A percentile compares a stretch with the other conserved stretches of the same genome.
phyloP scores from a whole-genome alignment of 371 early-diverging fungal species.

The Haplosporangium sp. region DNA sequence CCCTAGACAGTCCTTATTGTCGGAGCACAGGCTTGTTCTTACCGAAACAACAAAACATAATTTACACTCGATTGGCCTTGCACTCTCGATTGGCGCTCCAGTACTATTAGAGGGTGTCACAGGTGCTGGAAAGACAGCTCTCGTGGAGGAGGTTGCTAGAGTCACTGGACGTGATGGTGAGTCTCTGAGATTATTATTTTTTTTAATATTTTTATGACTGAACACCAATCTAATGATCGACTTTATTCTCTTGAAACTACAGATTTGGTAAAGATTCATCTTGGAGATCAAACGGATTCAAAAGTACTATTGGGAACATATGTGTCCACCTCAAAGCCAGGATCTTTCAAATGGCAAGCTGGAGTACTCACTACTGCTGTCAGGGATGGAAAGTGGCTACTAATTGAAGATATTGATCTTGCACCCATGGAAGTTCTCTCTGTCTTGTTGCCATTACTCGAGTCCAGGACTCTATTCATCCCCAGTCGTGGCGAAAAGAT shows the following conservation, averaged over 20 bases:
- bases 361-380: conserved; percentile 98
- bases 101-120: conserved; percentile 94
- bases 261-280: conserved; percentile 95
- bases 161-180: conserved; percentile 71
- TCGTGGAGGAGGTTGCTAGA: conserved; percentile 92
- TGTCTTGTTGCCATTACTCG: conserved; percentile 94
- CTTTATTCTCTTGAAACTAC: neutral
- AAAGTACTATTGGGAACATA: conserved; percentile 98
- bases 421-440: conserved; percentile 98
- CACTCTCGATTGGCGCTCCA: conserved; percentile 88
- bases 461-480: conserved; percentile 93
- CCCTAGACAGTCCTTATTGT: conserved; percentile 20
- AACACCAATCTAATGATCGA: neutral
- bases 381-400: conserved; percentile 95
- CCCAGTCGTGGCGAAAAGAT: conserved; percentile 95
- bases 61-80: conserved; percentile 82
- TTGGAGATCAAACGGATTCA: conserved; percentile 99
- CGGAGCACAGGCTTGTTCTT: conserved; percentile 67
- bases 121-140: conserved; percentile 96
- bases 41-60: conserved; percentile 82
- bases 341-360: conserved; percentile 95
- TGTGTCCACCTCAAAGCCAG: conserved; percentile 92
- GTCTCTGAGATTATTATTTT: neutral
- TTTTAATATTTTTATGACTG: neutral
- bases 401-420: conserved; percentile 99